Evolutionary conservation across 306 rosid species (phyloP), one percentile per base, ranked within the genome.

Genomic region (Coriaria nepalensis): DNA sequence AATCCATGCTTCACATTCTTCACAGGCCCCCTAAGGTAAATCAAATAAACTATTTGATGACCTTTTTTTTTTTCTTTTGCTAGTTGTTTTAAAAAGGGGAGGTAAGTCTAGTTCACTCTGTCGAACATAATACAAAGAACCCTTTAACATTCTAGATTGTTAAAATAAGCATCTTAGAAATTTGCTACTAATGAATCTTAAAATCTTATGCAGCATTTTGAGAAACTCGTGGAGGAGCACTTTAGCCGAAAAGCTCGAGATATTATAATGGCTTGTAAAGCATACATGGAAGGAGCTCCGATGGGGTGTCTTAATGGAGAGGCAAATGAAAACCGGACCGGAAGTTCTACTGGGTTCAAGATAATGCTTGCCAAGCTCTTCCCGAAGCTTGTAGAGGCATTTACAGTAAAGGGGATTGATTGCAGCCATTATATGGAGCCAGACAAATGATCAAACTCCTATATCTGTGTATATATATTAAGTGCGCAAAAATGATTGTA

Each of bases 351-450:
- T 0, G 98, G 98, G 10, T 92, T 92, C 58, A 85, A 79, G 46
- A 77, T 92, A 20, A 92, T 92, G 98, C 86, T 92, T 52, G 74
- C 78, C 40, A 85, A 92, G 65, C 90, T 92, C 70, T 54, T 81
- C 36, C 86, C 90, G 40, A 85, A 70, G 77, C 87, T 92, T 40
- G 71, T 73, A 14, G 85, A 75, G 71, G 82, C 87, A 20, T 79
- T 92, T 66, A 75, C 78, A 35, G 78, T 40, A 2, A 79, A 73
- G 68, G 87, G 90, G 50, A 78, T 81, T 14, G 78, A 78, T 66
- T 80, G 88, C 88, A 68, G 71, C 76, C 71, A 60, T 41, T 76
- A 78, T 60, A 52, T 56, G 15, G 56, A 20, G 68, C 58, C 68
- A 33, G 71, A 61, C 44, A 67, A 77, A 20, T 20, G 29, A 20